Evolutionary conservation across 768 basidiomycete genomes (phyloP), one percentile per base, ranked within the genome.

Genomic region (Suillus hirtellus): DNA sequence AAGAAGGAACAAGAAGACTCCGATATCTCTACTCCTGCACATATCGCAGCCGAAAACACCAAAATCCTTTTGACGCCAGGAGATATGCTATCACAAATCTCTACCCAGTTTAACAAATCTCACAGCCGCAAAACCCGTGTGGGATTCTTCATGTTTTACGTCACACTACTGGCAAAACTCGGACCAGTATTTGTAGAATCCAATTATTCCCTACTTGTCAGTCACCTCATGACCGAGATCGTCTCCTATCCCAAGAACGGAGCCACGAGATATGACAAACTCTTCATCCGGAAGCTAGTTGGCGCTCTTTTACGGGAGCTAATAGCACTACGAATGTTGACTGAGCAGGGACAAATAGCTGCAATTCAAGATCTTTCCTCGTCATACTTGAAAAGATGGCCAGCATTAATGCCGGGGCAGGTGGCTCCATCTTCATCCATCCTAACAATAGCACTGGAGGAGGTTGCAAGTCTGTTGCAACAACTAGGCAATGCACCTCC

Each of bases 401-500:
- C 95, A 1, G 90, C 93, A 0, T 85, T 96, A 76, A 88, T 98
- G 84, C 94, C 94, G 11, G 93, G 93, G 8, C 89, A 93, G 66
- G 78, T 79, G 21, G 84, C 89, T 0, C 92, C 95, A 0, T 79
- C 77, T 42, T 83, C 90, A 7, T 72, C 85, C 1, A 85, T 92
- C 1, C 79, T 98, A 7, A 83, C 87, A 2, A 82, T 96, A 37
- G 88, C 86, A 7, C 78, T 98, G 24, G 82, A 88, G 60, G 96
- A 99, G 74, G 88, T 94, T 24, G 89, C 93, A 0, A 92, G 91
- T 1, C 76, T 99, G 19, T 75, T 99, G 17, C 89, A 90, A 63
- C 93, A 95, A 68, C 84, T 98, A 34, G 96, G 96, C 0, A 97
- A 95, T 74, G 92, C 95, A 0, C 95, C 95, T 4, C 87, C 90